phyloP scores from a whole-genome alignment of 768 basidiomycete genomes.

The Macrocybe gigantea region DNA sequence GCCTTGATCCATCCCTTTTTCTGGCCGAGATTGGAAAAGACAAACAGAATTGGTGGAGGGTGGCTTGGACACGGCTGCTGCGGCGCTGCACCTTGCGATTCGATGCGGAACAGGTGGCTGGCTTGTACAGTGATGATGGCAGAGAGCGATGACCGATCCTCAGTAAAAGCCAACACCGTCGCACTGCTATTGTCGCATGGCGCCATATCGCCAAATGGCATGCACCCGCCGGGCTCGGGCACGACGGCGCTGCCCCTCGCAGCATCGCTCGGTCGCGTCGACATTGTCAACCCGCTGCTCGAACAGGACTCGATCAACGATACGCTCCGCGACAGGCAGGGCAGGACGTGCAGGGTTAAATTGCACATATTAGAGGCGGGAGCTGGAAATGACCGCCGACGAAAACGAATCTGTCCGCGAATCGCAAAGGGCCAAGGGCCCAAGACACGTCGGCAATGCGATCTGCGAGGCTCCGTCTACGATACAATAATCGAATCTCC shows the following conservation, averaged over 20 bases:
- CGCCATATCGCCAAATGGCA: conserved; percentile 73
- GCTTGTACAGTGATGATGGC: background rate
- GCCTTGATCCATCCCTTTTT: conserved; percentile 71
- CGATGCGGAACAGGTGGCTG: conserved; percentile 70
- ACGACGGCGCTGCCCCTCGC: conserved; percentile 68
- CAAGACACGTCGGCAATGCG: conserved; percentile 86
- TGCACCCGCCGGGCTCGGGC: conserved; percentile 68
- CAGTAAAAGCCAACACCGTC: conserved; percentile 55
- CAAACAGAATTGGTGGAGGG: conserved; percentile 36
- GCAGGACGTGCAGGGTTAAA: conserved; percentile 50
- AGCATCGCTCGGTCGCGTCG: conserved; percentile 64
- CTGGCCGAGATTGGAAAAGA: conserved; percentile 72
- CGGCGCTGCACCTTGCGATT: conserved; percentile 78
- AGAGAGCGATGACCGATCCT: background rate
- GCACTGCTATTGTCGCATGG: conserved; percentile 63
- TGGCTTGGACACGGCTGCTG: conserved; percentile 60
- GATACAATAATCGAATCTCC: conserved; percentile 94
- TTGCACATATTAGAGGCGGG: conserved; percentile 69
- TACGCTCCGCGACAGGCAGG: conserved; percentile 58
- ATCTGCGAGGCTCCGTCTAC: conserved; percentile 98
- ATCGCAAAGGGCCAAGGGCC: conserved; percentile 70
- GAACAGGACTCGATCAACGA: conserved; percentile 82
- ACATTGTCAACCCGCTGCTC: conserved; percentile 70
- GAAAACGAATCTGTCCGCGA: conserved; percentile 85
- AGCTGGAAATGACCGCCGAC: conserved; percentile 98